Base-by-base conservation (phyloP, 2,329 filamentous ascomycete species). In the Elsinoe ampelina region DNA sequence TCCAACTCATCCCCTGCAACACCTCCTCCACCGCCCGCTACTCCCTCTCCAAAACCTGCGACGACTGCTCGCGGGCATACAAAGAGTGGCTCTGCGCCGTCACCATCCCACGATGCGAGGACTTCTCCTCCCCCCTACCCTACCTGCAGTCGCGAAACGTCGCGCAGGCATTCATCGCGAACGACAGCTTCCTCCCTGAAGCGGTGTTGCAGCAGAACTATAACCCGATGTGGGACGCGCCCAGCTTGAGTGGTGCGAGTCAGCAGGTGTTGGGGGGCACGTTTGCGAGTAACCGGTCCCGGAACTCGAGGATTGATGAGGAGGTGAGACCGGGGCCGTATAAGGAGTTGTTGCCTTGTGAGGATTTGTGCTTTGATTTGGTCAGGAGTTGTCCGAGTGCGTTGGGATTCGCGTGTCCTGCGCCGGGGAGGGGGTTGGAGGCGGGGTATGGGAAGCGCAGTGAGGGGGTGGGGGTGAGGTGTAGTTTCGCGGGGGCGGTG, bases 51-150 rank as follows among this genome's bases (percentile, higher is more conserved):
- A 81, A 84, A 41, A 81, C 72, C 63, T 98, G 93, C 75, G 71
- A 75, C 42, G 80, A 95, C 70, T 98, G 93, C 71, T 81, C 77
- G 13, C 66, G 68, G 0, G 89, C 89, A 7, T 98, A 98, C 78
- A 96, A 95, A 70, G 78, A 84, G 66, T 98, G 93, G 93, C 83
- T 98, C 17, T 98, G 93, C 74, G 87, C 89, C 20, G 90, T 97
- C 26, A 86, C 84, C 13, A 93, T 98, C 60, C 93, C 93, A 1
- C 87, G 91, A 30, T 98, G 93, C 74, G 85, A 89, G 66, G 92
- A 96, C 72, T 93, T 87, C 64, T 81, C 78, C 52, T 81, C 77
- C 50, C 65, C 69, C 1, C 74, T 76, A 12, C 55, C 75, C 1
- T 83, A 74, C 66, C 77, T 89, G 2, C 80, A 84, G 59, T 75